Base-by-base conservation (phyloP, 805 yeast genomes). In the Dipodascopsis uninucleata region DNA sequence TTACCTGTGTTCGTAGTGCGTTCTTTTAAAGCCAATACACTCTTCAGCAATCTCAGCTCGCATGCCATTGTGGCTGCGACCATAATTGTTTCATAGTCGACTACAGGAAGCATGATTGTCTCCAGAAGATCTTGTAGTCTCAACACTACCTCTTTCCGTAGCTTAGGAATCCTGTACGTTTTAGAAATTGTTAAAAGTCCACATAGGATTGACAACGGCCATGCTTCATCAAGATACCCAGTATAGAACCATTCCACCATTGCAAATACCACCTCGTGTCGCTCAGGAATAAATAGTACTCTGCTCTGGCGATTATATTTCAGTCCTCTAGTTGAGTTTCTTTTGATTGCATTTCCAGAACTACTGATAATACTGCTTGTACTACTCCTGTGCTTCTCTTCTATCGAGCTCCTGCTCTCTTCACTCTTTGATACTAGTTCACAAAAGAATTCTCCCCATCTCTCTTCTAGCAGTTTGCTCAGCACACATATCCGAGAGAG, bases 211-310 rank as follows among this genome's bases (percentile, higher is more conserved):
- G 16, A 25, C 9, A 25, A 34, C 14, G 31, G 31, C 24, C 40
- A 22, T 23, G 25, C 31, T n/a, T 31, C 25, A 9, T 21, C 14
- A 2, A 47, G n/a, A 14, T 23, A 20, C n/a, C 42, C 48, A 8
- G 48, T 47, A 31, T 48, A 48, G 5, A 45, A 20, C 53, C 53
- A 48, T 16, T 20, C 32, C 24, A 45, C 53, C 4, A 48, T 33
- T 5, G 37, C 43, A 9, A 20, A 28, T 5, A 45, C 45, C 8
- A 45, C 28, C 31, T 32, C 36, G 28, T 28, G 34, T 14, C 53
- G 46, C 38, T 40, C 53, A 5, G 53, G 53, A 4, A 48, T 36
- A n/a, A 43, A 43, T 20, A 47, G 37, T 17, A 35, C 39, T 10
- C 49, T 26, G 18, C 41, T 39, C 29, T 28, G 18, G 14, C 31